Conservation (phyloP, 106 monocot species). For the Phalaenopsis equestris region DNA sequence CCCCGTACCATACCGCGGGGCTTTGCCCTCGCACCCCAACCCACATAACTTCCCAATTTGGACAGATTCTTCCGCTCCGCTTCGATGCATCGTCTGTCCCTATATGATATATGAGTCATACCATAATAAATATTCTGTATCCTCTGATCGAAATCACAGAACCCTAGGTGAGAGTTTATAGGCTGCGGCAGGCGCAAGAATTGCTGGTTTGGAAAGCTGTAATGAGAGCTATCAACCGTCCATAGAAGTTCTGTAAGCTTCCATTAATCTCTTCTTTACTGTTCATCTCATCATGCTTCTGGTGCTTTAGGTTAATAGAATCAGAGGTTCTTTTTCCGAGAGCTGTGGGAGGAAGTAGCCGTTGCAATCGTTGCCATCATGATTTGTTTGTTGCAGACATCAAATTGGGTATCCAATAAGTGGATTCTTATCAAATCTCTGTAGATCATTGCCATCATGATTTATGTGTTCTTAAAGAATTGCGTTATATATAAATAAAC, state of each 20-base stretch:
- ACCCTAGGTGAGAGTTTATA: neutral
- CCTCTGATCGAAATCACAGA: neutral
- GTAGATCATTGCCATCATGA: neutral
- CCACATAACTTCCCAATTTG: no score
- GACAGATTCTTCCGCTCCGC: no score
- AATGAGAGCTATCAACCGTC: constrained; percentile 13
- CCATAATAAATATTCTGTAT: no score
- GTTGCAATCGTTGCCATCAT: neutral
- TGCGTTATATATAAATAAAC: neutral
- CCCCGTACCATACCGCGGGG: no score
- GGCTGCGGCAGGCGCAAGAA: constrained; percentile 1
- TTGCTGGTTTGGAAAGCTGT: neutral
- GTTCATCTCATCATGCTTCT: neutral
- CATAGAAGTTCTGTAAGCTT: neutral
- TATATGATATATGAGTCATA: no score
- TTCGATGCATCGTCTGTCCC: no score
- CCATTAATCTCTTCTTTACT: neutral
- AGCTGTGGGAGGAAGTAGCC: neutral
- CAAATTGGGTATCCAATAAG: neutral
- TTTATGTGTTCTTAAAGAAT: no score
- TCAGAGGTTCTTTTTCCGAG: neutral
- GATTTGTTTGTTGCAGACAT: neutral
- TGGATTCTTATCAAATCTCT: neutral
- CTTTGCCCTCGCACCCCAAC: no score
- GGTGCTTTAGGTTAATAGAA: neutral